Base-by-base conservation (phyloP, 2,329 filamentous ascomycete species). In the Coniochaeta sp. region DNA sequence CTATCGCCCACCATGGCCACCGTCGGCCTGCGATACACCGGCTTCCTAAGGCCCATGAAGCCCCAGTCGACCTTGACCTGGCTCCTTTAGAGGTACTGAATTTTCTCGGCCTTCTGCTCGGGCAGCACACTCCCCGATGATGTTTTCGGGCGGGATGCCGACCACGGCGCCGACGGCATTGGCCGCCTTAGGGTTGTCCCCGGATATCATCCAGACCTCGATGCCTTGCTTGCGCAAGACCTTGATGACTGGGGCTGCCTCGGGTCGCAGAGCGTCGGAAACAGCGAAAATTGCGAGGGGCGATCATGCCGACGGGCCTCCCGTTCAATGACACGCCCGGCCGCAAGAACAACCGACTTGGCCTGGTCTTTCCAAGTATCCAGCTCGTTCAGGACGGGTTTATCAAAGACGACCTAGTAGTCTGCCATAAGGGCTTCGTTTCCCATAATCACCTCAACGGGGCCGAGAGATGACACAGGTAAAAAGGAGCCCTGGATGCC, bases 1-100 rank as follows among this genome's bases (percentile, higher is more conserved):
- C 90, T 90, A 65, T 95, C 90, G 52, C 90, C 90, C 4, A 94
- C 85, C 82, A 95, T 95, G 59, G 87, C 90, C 6, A 95, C 80
- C 49, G 70, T 75, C 8, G 76, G 74, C 4, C 77, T 74, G 6
- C 65, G 66, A 1, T 59, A 59, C 0, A 58, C 55, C 6, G 61
- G 57, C 31, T 66, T 60, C 14, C 55, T 57, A 51, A 20, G 50
- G 51, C 16, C 49, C 51, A 3, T 58, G 58, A 10, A 63, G 57
- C 5, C 69, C 67, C 54, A 73, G 71, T 26, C 77, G 64, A 2
- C 73, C 65, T 33, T 33, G 9, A 33, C 31, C n/a, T 33, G 31
- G 31, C 31, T 33, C 31, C 31, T 33, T 14, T 86, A 83, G 2
- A 87, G 73, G 56, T 81, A 76, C 46, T 76, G 76, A 55, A 91